phyloP scores from a whole-genome alignment of 106 monocot genomes.

The Allium sativum region DNA sequence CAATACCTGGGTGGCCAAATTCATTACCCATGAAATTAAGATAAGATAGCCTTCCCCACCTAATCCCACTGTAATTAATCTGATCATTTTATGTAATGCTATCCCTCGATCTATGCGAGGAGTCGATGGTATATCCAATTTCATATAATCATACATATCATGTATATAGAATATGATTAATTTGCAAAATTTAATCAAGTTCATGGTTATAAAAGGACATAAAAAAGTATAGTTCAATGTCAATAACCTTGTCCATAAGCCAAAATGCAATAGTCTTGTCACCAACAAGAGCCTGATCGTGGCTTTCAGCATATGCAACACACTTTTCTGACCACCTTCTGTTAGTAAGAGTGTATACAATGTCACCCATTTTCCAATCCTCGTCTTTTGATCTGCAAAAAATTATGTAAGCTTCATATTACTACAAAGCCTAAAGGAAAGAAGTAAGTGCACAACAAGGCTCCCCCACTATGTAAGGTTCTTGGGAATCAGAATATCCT shows the following conservation, averaged over 20 bases:
- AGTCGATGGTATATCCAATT: conserved; percentile 79
- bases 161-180: conserved; percentile 8
- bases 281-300: conserved; percentile 99
- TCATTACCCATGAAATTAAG: conserved; percentile 99
- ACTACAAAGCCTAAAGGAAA: too few relatives aligned
- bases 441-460: too few relatives aligned
- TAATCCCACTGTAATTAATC: conserved; percentile 84
- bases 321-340: conserved; percentile 97
- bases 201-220: not conserved
- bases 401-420: not conserved
- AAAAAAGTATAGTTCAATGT: not conserved
- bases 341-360: conserved; percentile 86
- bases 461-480: too few relatives aligned
- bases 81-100: conserved; percentile 97
- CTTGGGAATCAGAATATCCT: too few relatives aligned
- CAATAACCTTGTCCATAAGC: conserved; percentile 92
- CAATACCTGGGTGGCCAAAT: conserved; percentile 92
- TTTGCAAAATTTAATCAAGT: not conserved
- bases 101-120: conserved; percentile 93
- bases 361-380: conserved; percentile 89
- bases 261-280: conserved; percentile 99
- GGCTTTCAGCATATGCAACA: conserved; percentile 95
- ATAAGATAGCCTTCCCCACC: conserved; percentile 99
- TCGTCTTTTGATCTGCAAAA: conserved; percentile 63
- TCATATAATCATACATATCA: conserved; percentile 97